phyloP scores from a whole-genome alignment of 2,329 filamentous ascomycete species.

The Sporothrix mexicana region DNA sequence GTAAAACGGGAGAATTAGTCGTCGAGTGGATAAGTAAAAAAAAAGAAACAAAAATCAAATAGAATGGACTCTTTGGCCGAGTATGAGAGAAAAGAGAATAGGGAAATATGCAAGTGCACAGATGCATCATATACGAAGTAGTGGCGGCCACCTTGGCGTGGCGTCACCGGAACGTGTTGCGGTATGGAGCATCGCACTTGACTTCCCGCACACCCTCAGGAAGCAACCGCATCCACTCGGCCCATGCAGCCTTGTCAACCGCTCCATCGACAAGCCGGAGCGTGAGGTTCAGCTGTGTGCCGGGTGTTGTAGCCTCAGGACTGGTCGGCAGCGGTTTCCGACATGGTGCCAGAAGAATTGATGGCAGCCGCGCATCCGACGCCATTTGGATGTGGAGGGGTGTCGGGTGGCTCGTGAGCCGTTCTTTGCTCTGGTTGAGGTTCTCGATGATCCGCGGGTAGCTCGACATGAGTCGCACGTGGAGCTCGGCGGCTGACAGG shows the following conservation, averaged over 20 bases:
- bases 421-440: constrained; percentile 54
- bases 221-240: constrained; percentile 64
- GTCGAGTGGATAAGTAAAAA: background rate
- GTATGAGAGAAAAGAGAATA: background rate
- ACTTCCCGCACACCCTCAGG: constrained; percentile 62
- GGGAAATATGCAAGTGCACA: background rate
- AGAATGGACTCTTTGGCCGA: too few species aligned
- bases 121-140: background rate
- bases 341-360: constrained; percentile 61
- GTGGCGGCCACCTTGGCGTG: too few species aligned
- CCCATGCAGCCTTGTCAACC: constrained; percentile 60
- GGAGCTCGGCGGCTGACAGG: constrained; percentile 53
- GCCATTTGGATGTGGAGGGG: constrained; percentile 63
- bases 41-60: background rate
- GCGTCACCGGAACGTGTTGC: constrained; percentile 48
- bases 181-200: constrained; percentile 59
- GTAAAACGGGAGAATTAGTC: constrained; percentile 8
- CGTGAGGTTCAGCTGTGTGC: constrained; percentile 56
- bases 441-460: constrained; percentile 61
- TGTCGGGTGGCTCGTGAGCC: constrained; percentile 56
- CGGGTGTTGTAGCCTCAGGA: constrained; percentile 46
- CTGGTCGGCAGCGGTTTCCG: constrained; percentile 50
- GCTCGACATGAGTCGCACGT: constrained; percentile 52
- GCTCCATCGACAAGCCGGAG: constrained; percentile 59
- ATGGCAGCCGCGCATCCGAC: constrained; percentile 59